Percentiles rank a stretch among this genome's conserved stretches.
phyloP scores from a whole-genome alignment of 2,329 filamentous ascomycete genomes.

The Penicillium vulpinum region DNA sequence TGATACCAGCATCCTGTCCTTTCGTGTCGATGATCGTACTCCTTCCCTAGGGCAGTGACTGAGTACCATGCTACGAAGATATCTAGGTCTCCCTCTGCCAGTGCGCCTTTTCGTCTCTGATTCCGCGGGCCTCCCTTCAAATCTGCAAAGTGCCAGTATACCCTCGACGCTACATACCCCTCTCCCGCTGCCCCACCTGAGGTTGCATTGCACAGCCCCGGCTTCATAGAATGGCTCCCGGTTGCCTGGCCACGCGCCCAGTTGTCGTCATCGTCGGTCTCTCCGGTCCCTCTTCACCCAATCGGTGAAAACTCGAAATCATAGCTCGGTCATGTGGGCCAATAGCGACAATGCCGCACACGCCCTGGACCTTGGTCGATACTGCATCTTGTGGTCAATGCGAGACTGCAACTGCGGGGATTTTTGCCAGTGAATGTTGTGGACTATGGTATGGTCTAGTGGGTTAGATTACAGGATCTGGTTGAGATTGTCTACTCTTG shows the following conservation, averaged over 20 bases:
- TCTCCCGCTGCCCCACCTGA: conserved; percentile 5
- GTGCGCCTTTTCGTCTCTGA: conserved; percentile 1
- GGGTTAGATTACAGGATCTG: conserved; percentile 6
- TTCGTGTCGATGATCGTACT: conserved; percentile 1
- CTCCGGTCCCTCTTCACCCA: conserved; percentile 9
- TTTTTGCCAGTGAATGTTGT: neutral
- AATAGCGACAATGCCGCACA: conserved; percentile 16
- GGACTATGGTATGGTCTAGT: conserved; percentile 1
- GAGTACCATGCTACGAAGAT: too few relatives aligned
- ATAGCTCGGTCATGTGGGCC: conserved; percentile 8
- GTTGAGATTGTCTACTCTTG: neutral
- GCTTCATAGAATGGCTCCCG: conserved; percentile 9
- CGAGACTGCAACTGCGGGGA: conserved; percentile 2
- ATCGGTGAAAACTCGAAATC: conserved; percentile 6
- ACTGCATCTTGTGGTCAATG: conserved; percentile 1
- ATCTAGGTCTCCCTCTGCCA: too few relatives aligned
- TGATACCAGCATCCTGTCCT: neutral
- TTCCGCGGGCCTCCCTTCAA: neutral
- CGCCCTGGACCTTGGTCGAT: conserved; percentile 1
- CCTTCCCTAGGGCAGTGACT: conserved; percentile 1
- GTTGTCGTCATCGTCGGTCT: conserved; percentile 17
- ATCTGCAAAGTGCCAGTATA: neutral
- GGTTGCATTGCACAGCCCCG: conserved; percentile 15
- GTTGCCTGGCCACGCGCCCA: conserved; percentile 3
- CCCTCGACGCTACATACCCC: conserved; percentile 6